A percentile compares a stretch with the other conserved stretches of the same genome.
These are phyloP conservation scores for Dendrobium huoshanense DNA, from an alignment of 106 monocot species.

Conservation along the genomic window DNA sequence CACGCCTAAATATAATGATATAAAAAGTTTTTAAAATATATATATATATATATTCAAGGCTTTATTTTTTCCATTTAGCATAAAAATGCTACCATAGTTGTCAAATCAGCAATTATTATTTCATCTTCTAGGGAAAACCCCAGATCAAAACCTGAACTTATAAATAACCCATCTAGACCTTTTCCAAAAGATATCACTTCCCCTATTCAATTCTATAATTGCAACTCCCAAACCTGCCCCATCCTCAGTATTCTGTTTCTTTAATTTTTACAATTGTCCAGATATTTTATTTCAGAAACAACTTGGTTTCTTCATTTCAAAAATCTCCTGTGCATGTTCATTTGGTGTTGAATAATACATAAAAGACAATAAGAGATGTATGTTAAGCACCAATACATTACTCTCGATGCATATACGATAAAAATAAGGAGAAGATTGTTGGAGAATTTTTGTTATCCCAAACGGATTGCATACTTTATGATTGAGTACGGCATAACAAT, in stretches of 20 bases:
- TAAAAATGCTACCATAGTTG: neutral
- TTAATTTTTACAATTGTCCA: neutral
- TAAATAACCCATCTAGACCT: too few relatives aligned
- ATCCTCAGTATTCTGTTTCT: neutral
- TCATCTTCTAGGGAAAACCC: too few relatives aligned
- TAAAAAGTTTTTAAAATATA: neutral
- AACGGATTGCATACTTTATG: too few relatives aligned
- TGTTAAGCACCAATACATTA: too few relatives aligned
- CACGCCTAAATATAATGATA: neutral
- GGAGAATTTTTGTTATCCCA: too few relatives aligned
- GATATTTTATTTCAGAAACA: neutral
- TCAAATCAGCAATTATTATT: neutral
- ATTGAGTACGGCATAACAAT: too few relatives aligned
- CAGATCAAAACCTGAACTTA: too few relatives aligned
- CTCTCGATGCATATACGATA: too few relatives aligned
- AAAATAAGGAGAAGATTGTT: too few relatives aligned
- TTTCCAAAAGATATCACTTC: too few relatives aligned
- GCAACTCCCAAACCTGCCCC: neutral
- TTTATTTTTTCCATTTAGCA: neutral
- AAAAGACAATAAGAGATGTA: too few relatives aligned
- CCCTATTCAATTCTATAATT: neutral
- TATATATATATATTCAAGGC: neutral
- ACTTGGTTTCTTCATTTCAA: neutral
- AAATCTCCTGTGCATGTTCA: neutral
- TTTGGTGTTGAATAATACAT: too few relatives aligned